These are phyloP conservation scores for Candida gigantensis DNA, from an alignment of 1,139 yeast genomes.

Conservation along the genomic window DNA sequence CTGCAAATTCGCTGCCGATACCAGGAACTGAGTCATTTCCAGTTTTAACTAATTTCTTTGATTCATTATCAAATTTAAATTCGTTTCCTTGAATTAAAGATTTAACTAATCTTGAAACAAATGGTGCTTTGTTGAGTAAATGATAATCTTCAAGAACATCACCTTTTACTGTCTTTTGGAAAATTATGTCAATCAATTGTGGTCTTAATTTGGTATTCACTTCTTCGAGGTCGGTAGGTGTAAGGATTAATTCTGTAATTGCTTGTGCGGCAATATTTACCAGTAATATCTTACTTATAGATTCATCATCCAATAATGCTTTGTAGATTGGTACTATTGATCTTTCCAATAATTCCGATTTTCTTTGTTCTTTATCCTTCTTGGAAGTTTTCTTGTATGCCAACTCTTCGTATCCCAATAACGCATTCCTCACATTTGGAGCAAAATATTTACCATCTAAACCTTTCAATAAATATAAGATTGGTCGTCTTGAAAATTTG, in stretches of 20 bases:
- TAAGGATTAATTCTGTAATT: slow-evolving; percentile 69
- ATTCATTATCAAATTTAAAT: slow-evolving; percentile 64
- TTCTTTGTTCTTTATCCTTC: slow-evolving; percentile 79
- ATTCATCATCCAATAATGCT: slow-evolving; percentile 39
- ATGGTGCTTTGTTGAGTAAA: slow-evolving; percentile 66
- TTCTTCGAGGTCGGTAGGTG: slow-evolving; percentile 48
- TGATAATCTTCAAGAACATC: slow-evolving; percentile 71
- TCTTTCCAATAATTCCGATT: slow-evolving; percentile 62
- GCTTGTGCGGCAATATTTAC: slow-evolving; percentile 86
- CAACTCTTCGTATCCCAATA: slow-evolving; percentile 60
- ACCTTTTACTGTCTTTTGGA: slow-evolving; percentile 60
- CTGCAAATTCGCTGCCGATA: slow-evolving; percentile 67
- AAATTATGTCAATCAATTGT: slow-evolving; percentile 54
- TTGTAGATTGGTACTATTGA: slow-evolving; percentile 69
- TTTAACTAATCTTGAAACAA: slow-evolving; percentile 75
- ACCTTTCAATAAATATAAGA: slow-evolving; percentile 77
- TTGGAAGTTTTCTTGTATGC: slow-evolving; percentile 75
- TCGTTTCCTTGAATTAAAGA: slow-evolving; percentile 74
- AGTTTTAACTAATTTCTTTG: slow-evolving; percentile 52
- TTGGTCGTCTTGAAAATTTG: slow-evolving; percentile 87
- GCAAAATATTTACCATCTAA: slow-evolving; percentile 82
- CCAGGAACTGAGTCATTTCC: slow-evolving; percentile 47
- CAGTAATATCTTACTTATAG: slow-evolving; percentile 44
- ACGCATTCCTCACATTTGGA: slow-evolving; percentile 63
- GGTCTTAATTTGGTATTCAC: slow-evolving; percentile 48